Conservation (phyloP, 2,329 filamentous ascomycete genomes). For the Penicillium paneum region DNA sequence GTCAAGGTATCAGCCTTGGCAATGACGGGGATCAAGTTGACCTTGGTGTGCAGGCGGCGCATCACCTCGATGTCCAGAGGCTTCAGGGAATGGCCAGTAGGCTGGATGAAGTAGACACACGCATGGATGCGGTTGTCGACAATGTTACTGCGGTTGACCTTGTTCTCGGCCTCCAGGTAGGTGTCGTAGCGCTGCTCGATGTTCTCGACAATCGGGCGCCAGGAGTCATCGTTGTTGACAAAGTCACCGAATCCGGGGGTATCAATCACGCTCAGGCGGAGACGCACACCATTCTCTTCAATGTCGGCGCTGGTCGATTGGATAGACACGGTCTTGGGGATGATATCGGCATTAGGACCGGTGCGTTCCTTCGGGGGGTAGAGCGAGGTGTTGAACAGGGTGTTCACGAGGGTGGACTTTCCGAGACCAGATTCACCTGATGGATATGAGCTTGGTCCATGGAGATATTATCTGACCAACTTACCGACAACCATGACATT, state of each 20-base stretch:
- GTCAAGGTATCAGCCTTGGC: constrained; percentile 98
- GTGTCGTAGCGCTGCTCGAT: constrained; percentile 99
- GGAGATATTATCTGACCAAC: constrained; percentile 42
- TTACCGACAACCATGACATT: constrained; percentile 99
- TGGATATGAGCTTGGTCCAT: constrained; percentile 5
- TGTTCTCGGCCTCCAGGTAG: constrained; percentile 98
- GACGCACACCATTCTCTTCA: constrained; percentile 95
- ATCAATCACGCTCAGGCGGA: constrained; percentile 93
- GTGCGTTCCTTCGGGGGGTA: constrained; percentile 99
- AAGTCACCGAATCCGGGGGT: constrained; percentile 98
- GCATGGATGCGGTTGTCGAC: constrained; percentile 98
- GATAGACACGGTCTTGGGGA: constrained; percentile 95
- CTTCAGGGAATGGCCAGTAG: constrained; percentile 96
- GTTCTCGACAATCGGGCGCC: constrained; percentile 98
- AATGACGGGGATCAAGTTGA: constrained; percentile 98
- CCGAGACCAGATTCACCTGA: constrained; percentile 96
- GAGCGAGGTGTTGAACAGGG: constrained; percentile 97
- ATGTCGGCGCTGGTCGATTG: constrained; percentile 96
- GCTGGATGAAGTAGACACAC: constrained; percentile 99
- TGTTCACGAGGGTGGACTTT: constrained; percentile 99
- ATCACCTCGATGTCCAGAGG: constrained; percentile 98
- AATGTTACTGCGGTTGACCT: constrained; percentile 99
- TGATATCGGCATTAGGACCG: constrained; percentile 93
- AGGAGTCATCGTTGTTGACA: constrained; percentile 99
- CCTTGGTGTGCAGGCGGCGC: constrained; percentile 98